These are phyloP conservation scores for Wallacemonas sp. DNA, from an alignment of 208 protist species.

Conservation along the genomic window DNA sequence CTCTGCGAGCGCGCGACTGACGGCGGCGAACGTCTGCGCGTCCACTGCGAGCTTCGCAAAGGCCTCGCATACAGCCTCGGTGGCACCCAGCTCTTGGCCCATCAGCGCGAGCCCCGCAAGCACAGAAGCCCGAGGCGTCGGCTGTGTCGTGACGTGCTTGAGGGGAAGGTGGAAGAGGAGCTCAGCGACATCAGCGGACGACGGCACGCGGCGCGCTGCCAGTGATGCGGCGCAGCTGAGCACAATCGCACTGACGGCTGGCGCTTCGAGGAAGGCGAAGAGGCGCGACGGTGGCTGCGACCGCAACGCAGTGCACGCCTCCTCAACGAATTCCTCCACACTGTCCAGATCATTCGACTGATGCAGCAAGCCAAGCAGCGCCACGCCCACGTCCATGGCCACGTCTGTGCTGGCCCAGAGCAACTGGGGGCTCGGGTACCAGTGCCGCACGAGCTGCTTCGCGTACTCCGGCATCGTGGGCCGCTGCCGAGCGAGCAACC, in stretches of 20 bases:
- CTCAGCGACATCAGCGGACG: background rate
- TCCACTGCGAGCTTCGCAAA: slow-evolving; percentile 22
- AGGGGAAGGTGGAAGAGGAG: background rate
- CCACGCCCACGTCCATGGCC: slow-evolving; percentile 36
- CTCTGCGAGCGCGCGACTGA: slow-evolving; percentile 38
- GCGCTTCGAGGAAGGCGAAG: background rate
- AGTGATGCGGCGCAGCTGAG: background rate
- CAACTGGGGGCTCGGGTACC: slow-evolving; percentile 34
- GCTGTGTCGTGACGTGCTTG: background rate
- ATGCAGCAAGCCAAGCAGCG: slow-evolving; percentile 34
- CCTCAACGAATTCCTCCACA: background rate
- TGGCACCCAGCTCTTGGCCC: background rate
- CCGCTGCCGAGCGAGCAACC: slow-evolving; percentile 31
- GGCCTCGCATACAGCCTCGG: background rate
- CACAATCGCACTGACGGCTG: background rate
- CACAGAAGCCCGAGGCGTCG: slow-evolving; percentile 18
- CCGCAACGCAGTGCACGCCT: background rate
- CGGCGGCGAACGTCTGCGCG: slow-evolving; percentile 29
- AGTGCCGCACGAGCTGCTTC: slow-evolving; percentile 71
- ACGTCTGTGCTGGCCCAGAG: slow-evolving; percentile 27
- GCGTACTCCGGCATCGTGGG: slow-evolving; percentile 65
- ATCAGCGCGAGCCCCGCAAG: slow-evolving; percentile 18
- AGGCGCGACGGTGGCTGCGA: background rate
- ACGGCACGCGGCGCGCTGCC: background rate
- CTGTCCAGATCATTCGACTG: background rate